Base-by-base conservation (phyloP, 306 rosid species). In the Herpetospermum pedunculosum region DNA sequence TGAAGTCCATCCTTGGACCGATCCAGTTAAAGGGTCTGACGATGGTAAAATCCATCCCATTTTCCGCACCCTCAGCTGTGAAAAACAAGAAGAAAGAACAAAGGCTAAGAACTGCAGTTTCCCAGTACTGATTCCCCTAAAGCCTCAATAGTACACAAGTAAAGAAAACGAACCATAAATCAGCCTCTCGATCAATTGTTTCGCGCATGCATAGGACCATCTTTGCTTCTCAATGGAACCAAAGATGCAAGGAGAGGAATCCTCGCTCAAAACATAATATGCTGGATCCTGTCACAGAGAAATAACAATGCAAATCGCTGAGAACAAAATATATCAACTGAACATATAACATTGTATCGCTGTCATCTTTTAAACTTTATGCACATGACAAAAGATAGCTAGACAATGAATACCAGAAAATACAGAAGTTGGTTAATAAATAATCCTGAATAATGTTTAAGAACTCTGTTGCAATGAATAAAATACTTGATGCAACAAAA, bases 201-300 rank as follows among this genome's bases (percentile, higher is more conserved):
- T 92, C 19, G 98, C 98, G 74, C 96, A 92, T 6, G 98, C 96
- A 81, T 92, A 92, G 0, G 98, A 92, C 98, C 98, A 92, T 72
- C 98, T 85, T 74, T 92, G 96, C 88, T 92, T 92, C 70, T 92
- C 98, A 78, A 92, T 86, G 38, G 98, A 8, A 57, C 98, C 98
- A 82, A 92, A 92, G 59, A 92, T 92, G 81, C 98, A 92, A 25
- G 98, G 98, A 67, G 98, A 88, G 9, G 73, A 65, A 76, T 92
- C 89, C 83, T 92, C 98, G 67, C 86, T 87, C 53, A 92, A 92
- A 67, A 92, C 83, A 75, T 83, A 92, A 78, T 92, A 92, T 15
- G 76, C 88, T 67, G 96, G 96, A 84, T 92, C 96, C 98, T 92
- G 73, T 16, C 13, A 38, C 28, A 73, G 37, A 38, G 8, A 53